Percentiles rank a stretch among this genome's conserved stretches.
Evolutionary conservation across 164 flowering plant species (phyloP).

Genomic region (Paratinospora sagittata): DNA sequence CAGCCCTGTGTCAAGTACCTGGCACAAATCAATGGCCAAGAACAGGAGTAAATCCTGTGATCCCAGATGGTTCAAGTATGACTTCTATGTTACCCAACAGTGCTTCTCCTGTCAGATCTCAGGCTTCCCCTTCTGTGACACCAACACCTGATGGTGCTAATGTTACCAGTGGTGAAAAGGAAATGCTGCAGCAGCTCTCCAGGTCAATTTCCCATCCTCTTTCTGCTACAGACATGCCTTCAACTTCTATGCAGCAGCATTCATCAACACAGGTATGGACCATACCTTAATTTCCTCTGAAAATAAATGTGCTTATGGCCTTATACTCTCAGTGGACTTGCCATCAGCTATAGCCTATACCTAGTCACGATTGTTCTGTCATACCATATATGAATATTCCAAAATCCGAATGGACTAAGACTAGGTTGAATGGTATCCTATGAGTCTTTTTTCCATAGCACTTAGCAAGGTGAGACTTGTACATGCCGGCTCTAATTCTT

Average conservation of each 20-base stretch:
- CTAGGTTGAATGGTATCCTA: no score
- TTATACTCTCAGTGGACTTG: background rate
- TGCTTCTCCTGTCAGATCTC: conserved; percentile 24
- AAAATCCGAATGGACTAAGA: no score
- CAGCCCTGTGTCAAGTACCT: conserved; percentile 35
- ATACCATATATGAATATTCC: no score
- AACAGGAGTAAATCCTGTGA: conserved; percentile 15
- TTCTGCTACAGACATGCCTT: no score
- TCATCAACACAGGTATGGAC: conserved; percentile 29
- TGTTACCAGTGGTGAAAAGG: conserved; percentile 18
- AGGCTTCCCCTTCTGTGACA: conserved; percentile 14
- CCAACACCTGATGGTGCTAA: conserved; percentile 17
- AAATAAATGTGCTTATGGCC: no score
- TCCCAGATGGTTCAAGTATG: conserved; percentile 11
- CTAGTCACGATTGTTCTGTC: no score
- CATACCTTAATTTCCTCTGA: no score
- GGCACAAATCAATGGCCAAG: conserved; percentile 26
- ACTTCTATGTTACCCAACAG: background rate
- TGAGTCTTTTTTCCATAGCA: background rate
- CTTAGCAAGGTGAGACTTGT: background rate
- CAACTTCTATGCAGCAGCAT: conserved; percentile 26
- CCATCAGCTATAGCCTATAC: background rate
- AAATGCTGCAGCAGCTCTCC: conserved; percentile 42
- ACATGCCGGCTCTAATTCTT: background rate
- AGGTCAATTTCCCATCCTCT: conserved; percentile 16